Evolutionary conservation across 345 rosid genomes (phyloP), one percentile per base, ranked within the genome.

Genomic region (Trapa bicornis): DNA sequence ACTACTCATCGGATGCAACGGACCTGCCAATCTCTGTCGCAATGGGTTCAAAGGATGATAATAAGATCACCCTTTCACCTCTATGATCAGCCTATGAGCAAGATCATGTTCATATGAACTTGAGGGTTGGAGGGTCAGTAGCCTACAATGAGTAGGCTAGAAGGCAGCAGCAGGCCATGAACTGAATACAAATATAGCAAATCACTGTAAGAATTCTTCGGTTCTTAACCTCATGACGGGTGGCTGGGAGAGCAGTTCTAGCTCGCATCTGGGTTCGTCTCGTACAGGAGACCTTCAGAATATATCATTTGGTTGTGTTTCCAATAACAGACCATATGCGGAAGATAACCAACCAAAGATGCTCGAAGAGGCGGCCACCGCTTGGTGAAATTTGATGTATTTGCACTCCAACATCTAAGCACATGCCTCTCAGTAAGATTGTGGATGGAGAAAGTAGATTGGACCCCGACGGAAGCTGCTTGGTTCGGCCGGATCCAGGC

Each of bases 221-320:
- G 80, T 78, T 1, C 79, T 85, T 37, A 79, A 85, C 68, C 80
- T 81, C 10, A 75, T 81, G 85, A 75, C 73, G 0, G 84, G 80
- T 48, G 83, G 84, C 61, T 81, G 93, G 86, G 88, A 83, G 11
- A 70, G 62, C 32, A 87, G 90, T 70, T 82, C 84, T 50, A 87
- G 90, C 67, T 82, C 84, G 47, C 78, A 74, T 62, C 1, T 80
- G 38, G 76, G 82, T 68, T 85, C 90, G 16, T 89, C 97, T 14
- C 97, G 94, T 0, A 88, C 88, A 0, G 97, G 96, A 0, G 97
- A 90, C 14, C 62, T 90, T 57, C 96, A 85, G 60, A 93, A 86
- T 78, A 73, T 87, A 10, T 66, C 86, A 1, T 86, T 88, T 47
- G 89, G 77, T 41, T 84, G 92, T 0, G 76, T 88, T 60, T 90